Base-by-base conservation (phyloP, 2,329 filamentous ascomycete species). In the Parastagonospora avenae region DNA sequence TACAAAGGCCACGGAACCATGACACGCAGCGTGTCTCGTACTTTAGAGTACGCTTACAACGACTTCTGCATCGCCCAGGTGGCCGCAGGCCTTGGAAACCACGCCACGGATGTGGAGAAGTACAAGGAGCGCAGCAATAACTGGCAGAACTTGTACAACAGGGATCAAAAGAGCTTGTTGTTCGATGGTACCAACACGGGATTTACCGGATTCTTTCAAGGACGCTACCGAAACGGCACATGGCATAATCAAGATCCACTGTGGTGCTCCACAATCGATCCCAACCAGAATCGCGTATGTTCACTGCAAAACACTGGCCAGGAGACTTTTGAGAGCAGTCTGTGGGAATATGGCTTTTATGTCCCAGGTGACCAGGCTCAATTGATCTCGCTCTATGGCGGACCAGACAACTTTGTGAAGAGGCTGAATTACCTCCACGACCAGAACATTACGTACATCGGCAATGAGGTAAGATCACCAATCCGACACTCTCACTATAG, bases 21-120 rank as follows among this genome's bases (percentile, higher is more conserved):
- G 68, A 91, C 89, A 0, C 80, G 89, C 7, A 87, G 82, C 55
- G 82, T 92, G 16, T 90, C 86, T 1, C 80, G 89, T 7, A 91
- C 88, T 0, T 81, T 92, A 0, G 89, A 92, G 67, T 92, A 92
- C 67, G 84, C 86, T 5, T 92, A 92, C 71, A 85, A 92, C 57
- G 89, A 92, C 73, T 92, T 76, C 53, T 64, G 64, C 48, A 76
- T 78, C 48, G 71, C 74, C 1, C 55, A 66, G 1, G 66, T 78
- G 6, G 80, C 80, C 0, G 60, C 72, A 30, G 76, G 73, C 1
- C 64, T 81, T 0, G 76, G 76, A 0, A 68, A 76, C 8, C 47
- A 59, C 0, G 74, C 72, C 2, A 24, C 19, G 3, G 67, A 80
- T 28, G 76, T 78, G 48, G 60, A 72, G 14, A 83, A 80, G 62